These are phyloP conservation scores for Karstenula rhodostoma DNA, from an alignment of 2,329 filamentous ascomycete species.

Conservation along the genomic window DNA sequence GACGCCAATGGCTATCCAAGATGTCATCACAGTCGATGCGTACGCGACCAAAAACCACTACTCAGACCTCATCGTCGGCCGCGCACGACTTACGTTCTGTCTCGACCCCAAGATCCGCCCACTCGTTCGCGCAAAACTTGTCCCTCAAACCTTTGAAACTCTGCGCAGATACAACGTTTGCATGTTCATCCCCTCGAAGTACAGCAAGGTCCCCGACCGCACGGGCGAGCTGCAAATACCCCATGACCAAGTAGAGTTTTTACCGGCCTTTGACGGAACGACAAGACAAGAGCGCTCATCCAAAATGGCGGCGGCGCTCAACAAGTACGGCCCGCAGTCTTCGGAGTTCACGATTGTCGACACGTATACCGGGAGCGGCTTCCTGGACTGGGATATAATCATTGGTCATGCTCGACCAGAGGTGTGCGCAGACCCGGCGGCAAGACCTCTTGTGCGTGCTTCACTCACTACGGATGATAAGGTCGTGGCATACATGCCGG, in stretches of 20 bases:
- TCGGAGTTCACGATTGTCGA: background rate
- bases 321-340: background rate
- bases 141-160: background rate
- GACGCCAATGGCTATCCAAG: background rate
- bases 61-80: slow-evolving; percentile 5
- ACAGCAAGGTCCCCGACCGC: background rate
- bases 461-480: background rate
- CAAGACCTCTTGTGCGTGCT: background rate
- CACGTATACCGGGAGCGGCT: background rate
- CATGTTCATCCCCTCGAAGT: background rate
- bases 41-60: background rate
- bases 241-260: background rate
- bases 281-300: background rate
- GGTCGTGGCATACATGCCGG: background rate
- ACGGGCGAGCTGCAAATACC: slow-evolving; percentile 3
- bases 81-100: background rate
- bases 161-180: background rate
- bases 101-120: background rate
- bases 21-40: background rate
- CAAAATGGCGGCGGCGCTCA: background rate
- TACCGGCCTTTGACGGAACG: background rate
- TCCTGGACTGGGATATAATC: slow-evolving; percentile 2
- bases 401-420: background rate
- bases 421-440: background rate
- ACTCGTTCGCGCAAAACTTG: slow-evolving; percentile 1